Evolutionary conservation across 129 eudicot genomes (phyloP).

Genomic region (Tagetes erecta): DNA sequence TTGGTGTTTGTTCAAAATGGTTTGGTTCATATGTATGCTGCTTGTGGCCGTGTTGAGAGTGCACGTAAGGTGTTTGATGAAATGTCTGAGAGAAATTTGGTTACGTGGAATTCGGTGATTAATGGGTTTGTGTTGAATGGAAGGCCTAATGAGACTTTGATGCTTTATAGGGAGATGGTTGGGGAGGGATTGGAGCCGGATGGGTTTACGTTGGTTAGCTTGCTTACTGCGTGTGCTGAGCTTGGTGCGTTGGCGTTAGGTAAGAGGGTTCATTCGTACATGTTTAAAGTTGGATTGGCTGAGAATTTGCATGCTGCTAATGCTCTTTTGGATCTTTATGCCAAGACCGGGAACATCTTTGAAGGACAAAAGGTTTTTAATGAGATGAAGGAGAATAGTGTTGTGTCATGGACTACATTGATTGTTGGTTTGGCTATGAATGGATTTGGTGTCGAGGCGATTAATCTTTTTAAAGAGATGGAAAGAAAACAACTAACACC

Average conservation of each 20-base stretch:
- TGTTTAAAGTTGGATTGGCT: constrained; percentile 75
- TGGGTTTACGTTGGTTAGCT: constrained; percentile 86
- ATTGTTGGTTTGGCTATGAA: constrained; percentile 88
- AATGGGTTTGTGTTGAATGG: constrained; percentile 75
- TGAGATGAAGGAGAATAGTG: constrained; percentile 61
- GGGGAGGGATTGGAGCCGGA: constrained; percentile 72
- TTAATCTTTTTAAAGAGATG: constrained; percentile 59
- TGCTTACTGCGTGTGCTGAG: constrained; percentile 79
- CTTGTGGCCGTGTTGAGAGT: constrained; percentile 63
- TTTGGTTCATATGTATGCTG: constrained; percentile 73
- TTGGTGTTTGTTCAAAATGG: constrained; percentile 73
- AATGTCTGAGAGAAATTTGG: constrained; percentile 76
- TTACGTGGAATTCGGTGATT: constrained; percentile 86
- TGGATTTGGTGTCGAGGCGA: constrained; percentile 65
- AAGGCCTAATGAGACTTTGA: constrained; percentile 60
- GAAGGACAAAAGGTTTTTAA: constrained; percentile 64
- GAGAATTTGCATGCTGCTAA: constrained; percentile 77
- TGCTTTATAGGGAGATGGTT: constrained; percentile 56
- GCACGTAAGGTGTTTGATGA: constrained; percentile 68
- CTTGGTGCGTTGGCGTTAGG: constrained; percentile 85
- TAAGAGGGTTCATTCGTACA: constrained; percentile 64
- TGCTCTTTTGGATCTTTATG: constrained; percentile 75
- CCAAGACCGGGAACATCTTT: constrained; percentile 67
- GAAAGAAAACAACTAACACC: constrained; percentile 52
- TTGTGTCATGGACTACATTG: constrained; percentile 83